These are phyloP conservation scores for Eucalyptus melliodora DNA, from an alignment of 345 rosid genomes.

Conservation along the genomic window DNA sequence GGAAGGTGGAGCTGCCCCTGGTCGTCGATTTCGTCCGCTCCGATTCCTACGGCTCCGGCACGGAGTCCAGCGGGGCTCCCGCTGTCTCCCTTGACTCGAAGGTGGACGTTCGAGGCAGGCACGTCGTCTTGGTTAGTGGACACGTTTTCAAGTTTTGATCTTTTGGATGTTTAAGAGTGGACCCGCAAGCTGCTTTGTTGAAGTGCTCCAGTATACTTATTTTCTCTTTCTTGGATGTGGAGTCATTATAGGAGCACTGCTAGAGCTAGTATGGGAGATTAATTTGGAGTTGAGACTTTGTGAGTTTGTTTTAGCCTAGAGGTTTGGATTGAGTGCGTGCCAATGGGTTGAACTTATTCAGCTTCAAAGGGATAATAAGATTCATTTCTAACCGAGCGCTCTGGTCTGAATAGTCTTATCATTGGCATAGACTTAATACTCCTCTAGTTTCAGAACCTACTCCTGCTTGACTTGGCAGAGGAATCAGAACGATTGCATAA, in stretches of 20 bases:
- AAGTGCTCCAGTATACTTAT: background rate
- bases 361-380: background rate
- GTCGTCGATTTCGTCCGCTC: conserved; percentile 59
- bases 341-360: background rate
- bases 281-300: background rate
- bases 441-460: background rate
- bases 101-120: conserved; percentile 49
- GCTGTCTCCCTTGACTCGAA: conserved; percentile 52
- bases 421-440: background rate
- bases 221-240: background rate
- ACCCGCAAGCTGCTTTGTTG: background rate
- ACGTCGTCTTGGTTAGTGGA: conserved; percentile 51
- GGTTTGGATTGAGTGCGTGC: background rate
- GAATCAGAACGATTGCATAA: background rate
- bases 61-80: conserved; percentile 49
- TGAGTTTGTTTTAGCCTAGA: background rate
- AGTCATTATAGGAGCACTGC: background rate
- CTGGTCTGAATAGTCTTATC: background rate
- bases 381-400: background rate
- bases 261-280: background rate
- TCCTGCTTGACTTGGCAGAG: background rate
- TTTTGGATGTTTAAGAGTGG: background rate
- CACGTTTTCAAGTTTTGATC: background rate
- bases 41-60: conserved; percentile 65
- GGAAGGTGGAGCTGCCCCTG: conserved; percentile 44